Conservation (phyloP, 2,329 filamentous ascomycete species). For the Dothidotthia symphoricarpi region DNA sequence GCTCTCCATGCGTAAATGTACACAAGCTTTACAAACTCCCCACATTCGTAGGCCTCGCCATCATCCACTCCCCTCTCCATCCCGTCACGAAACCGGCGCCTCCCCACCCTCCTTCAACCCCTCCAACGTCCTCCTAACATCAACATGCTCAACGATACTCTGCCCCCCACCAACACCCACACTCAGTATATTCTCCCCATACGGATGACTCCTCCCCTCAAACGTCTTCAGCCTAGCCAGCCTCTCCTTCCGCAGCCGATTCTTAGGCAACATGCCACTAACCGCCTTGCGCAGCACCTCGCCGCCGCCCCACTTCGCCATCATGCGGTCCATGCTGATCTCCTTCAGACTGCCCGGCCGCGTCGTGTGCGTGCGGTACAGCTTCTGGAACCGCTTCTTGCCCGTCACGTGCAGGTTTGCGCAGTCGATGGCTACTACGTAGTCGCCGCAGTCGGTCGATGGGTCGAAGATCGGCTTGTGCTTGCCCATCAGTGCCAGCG, state of each 20-base stretch:
- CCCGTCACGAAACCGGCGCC: slow-evolving; percentile 20
- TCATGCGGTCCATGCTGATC: slow-evolving; percentile 93
- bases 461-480: slow-evolving; percentile 98
- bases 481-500: slow-evolving; percentile 91
- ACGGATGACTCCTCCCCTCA: slow-evolving; percentile 88
- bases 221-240: slow-evolving; percentile 91
- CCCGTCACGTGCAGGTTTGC: slow-evolving; percentile 83
- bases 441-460: slow-evolving; percentile 97
- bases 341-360: slow-evolving; percentile 80
- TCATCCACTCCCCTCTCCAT: background rate
- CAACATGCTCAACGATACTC: slow-evolving; percentile 36
- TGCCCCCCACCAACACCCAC: slow-evolving; percentile 51
- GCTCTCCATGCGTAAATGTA: background rate
- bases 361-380: slow-evolving; percentile 93
- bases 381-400: slow-evolving; percentile 89
- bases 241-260: slow-evolving; percentile 82
- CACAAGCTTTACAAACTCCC: no score
- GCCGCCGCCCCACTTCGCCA: slow-evolving; percentile 88
- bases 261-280: slow-evolving; percentile 97
- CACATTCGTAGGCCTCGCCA: no score
- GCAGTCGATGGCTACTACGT: slow-evolving; percentile 92
- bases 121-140: slow-evolving; percentile 41
- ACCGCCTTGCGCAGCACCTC: slow-evolving; percentile 92
- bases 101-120: slow-evolving; percentile 16
- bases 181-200: slow-evolving; percentile 80